phyloP scores from a whole-genome alignment of 2,329 filamentous ascomycete genomes.

The Colletotrichum horii region DNA sequence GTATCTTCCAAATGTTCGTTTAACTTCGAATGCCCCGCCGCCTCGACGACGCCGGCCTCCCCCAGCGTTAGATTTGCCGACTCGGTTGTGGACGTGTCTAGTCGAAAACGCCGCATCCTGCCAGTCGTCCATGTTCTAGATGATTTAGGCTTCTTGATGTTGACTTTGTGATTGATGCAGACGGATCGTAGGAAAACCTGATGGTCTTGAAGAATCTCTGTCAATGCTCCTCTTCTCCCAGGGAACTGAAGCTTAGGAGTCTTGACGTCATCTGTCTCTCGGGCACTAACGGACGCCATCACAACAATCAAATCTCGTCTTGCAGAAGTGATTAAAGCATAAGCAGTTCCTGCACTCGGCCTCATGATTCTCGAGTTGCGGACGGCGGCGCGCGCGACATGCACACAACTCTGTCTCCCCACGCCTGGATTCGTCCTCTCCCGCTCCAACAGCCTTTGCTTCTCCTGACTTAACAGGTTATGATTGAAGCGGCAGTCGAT shows the following conservation, averaged over 20 bases:
- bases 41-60: not conserved
- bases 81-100: constrained; percentile 8
- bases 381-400: not conserved
- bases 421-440: rapidly evolving
- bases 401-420: rapidly evolving
- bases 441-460: not conserved
- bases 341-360: rapidly evolving
- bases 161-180: rapidly evolving
- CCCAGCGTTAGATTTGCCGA: not conserved
- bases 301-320: not conserved
- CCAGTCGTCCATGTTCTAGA: constrained; percentile 2
- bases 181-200: rapidly evolving
- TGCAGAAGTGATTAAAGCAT: not conserved
- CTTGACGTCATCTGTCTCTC: constrained; percentile 2
- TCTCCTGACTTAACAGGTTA: not conserved
- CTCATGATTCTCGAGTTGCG: rapidly evolving
- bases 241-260: not conserved
- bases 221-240: not conserved
- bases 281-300: not conserved
- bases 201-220: not conserved
- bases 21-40: constrained; percentile 5
- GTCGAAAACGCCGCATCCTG: constrained; percentile 8
- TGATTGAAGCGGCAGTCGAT: not conserved
- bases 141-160: not conserved
- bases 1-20: constrained; percentile 1